Evolutionary conservation across 257 asterid species (phyloP).

Genomic region (Phtheirospermum japonicum): DNA sequence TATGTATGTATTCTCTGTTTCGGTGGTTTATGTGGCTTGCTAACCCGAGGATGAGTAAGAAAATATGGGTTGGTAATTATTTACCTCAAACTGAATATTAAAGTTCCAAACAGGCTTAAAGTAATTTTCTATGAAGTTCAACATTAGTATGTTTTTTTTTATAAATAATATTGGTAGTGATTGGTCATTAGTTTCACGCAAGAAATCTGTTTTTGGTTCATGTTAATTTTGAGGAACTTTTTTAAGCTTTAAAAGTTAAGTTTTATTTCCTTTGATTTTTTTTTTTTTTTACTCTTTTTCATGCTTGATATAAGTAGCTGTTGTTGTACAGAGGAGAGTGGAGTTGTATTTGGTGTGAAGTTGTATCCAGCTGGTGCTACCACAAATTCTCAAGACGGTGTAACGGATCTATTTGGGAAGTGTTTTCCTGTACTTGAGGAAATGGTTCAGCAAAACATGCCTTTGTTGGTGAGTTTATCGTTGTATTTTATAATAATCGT

Average conservation of each 20-base stretch:
- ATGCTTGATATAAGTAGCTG: slow-evolving; percentile 23
- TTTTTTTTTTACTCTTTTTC: slow-evolving; percentile 5
- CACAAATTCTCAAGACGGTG: slow-evolving; percentile 97
- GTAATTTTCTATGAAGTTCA: not conserved
- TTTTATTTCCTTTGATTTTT: slow-evolving; percentile 12
- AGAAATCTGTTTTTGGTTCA: slow-evolving; percentile 7
- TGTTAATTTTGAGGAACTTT: not conserved
- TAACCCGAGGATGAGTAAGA: not conserved
- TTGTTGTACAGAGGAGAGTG: slow-evolving; percentile 64
- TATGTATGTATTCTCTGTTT: slow-evolving; percentile 10
- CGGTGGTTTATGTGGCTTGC: not conserved
- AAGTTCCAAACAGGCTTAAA: slow-evolving; percentile 2
- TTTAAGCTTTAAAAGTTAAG: not conserved
- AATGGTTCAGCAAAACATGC: slow-evolving; percentile 84
- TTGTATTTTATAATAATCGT: not conserved
- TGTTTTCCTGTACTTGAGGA: slow-evolving; percentile 93
- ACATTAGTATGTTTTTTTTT: not conserved
- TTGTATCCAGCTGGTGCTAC: slow-evolving; percentile 99
- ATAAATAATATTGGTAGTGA: not conserved
- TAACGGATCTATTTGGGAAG: slow-evolving; percentile 90
- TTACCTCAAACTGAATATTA: slow-evolving; percentile 1
- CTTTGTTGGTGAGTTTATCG: slow-evolving; percentile 44
- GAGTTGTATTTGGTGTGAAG: slow-evolving; percentile 76
- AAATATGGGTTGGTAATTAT: not conserved
- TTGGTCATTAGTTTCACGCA: not conserved